phyloP scores from a whole-genome alignment of 805 yeast species.

The Cyberlindnera mrakii region DNA sequence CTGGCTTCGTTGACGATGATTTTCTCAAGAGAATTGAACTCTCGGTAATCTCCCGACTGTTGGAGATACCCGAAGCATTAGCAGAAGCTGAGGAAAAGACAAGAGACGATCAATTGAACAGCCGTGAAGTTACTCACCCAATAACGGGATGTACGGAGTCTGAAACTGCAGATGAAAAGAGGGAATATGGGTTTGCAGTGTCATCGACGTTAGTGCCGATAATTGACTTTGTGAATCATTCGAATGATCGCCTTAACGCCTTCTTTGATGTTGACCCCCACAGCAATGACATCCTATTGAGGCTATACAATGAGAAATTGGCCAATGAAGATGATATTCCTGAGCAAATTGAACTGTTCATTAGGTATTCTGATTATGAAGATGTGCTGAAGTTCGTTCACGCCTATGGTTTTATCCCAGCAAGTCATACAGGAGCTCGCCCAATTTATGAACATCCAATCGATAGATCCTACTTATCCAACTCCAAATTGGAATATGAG shows the following conservation, averaged over 20 bases:
- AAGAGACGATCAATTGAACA: conserved; percentile 1
- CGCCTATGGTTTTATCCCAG: conserved; percentile 44
- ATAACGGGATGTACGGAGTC: conserved; percentile 1
- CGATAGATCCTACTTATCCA: conserved; percentile 17
- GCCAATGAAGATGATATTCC: background rate
- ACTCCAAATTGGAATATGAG: conserved; percentile 5
- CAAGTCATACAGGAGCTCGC: conserved; percentile 6
- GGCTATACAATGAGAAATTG: conserved; percentile 14
- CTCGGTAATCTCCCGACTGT: conserved; percentile 51
- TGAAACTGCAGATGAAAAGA: conserved; percentile 1
- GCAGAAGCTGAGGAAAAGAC: conserved; percentile 1
- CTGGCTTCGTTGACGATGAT: conserved; percentile 5
- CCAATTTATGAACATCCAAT: conserved; percentile 30
- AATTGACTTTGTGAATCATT: conserved; percentile 64
- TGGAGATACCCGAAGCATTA: conserved; percentile 51
- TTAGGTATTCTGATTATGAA: conserved; percentile 38
- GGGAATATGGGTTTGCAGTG: conserved; percentile 35
- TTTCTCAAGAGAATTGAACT: conserved; percentile 26
- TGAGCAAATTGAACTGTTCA: conserved; percentile 32
- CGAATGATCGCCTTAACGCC: conserved; percentile 38
- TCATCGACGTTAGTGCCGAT: conserved; percentile 58
- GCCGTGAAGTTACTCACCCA: background rate
- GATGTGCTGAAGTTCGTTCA: conserved; percentile 34
- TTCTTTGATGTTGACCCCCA: conserved; percentile 53
- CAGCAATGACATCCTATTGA: conserved; percentile 38